phyloP scores from a whole-genome alignment of 495 filamentous ascomycete species.

The Xylaria scruposa region DNA sequence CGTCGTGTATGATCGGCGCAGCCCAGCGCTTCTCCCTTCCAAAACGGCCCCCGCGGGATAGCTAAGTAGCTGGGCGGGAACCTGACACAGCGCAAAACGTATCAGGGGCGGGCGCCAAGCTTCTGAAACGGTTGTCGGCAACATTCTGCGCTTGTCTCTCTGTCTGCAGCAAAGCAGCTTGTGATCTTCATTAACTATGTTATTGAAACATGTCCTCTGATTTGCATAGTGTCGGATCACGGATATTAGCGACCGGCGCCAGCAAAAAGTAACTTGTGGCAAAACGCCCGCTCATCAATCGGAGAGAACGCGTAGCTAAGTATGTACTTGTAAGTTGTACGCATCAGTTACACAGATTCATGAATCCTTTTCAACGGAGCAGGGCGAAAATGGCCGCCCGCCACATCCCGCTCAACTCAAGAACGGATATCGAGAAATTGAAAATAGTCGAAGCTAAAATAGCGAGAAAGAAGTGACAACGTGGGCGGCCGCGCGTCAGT shows the following conservation, averaged over 20 bases:
- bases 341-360: too few species aligned
- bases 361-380: too few species aligned
- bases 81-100: slow-evolving; percentile 15
- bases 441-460: not conserved
- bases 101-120: slow-evolving; percentile 18
- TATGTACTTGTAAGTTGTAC: too few species aligned
- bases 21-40: not conserved
- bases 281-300: too few species aligned
- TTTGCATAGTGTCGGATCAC: not conserved
- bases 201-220: not conserved
- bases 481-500: slow-evolving; percentile 28
- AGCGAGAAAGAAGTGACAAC: slow-evolving; percentile 22
- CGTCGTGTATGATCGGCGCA: slow-evolving; percentile 5
- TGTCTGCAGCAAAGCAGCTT: not conserved
- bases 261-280: too few species aligned
- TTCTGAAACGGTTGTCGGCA: slow-evolving; percentile 12
- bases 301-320: too few species aligned
- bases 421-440: not conserved
- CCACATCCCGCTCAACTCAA: not conserved
- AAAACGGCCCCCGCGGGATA: not conserved
- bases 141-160: not conserved
- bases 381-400: too few species aligned
- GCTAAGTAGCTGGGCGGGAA: not conserved
- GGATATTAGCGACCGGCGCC: not conserved
- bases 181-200: not conserved